Base-by-base conservation (phyloP, 2,329 filamentous ascomycete species). In the Trichothecium sympodiale region DNA sequence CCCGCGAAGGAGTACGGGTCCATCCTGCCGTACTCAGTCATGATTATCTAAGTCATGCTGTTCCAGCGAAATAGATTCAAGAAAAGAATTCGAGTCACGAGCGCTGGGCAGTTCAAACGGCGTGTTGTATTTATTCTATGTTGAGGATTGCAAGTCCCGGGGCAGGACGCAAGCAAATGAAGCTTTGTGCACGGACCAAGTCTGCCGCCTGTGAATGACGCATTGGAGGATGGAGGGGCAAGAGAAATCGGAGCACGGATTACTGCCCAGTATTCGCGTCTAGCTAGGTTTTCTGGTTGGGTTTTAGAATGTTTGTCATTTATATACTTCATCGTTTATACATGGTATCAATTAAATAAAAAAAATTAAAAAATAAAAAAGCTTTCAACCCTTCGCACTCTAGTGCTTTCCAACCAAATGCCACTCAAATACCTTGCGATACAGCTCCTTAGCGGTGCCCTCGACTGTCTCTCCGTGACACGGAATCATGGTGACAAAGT, bases 1-100 rank as follows among this genome's bases (percentile, higher is more conserved):
- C 80, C 85, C 46, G 86, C 88, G 65, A 96, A 96, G 20, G 88
- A 94, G 61, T 94, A 95, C 35, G 88, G 82, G 62, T 98, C 91
- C 86, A 95, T 95, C 39, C 53, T 56, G 47, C 56, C 57, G 49
- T 58, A 59, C 41, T 60, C 56, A 45, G 55, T 38, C 56, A 61
- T 61, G 40, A 31, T 38, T 23, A 16, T 33, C 54, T 51, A 55
- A 44, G 40, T 46, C 54, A 56, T 55, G 36, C 35, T 47, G 40
- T 20, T 29, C 10, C 4, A 12, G 10, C 10, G 20, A 6, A 25
- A 6, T 25, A 25, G 20, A 25, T 25, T 25, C 6, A 25, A 10
- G 6, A 25, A 6, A 3, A 17, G 10, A 9, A 25, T 25, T 15
- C 8, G 20, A 17, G 6, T 20, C 13, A 17, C 31, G 29, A 7